phyloP scores from a whole-genome alignment of 352 stramenopile genomes.

The Pythium dissotocum region DNA sequence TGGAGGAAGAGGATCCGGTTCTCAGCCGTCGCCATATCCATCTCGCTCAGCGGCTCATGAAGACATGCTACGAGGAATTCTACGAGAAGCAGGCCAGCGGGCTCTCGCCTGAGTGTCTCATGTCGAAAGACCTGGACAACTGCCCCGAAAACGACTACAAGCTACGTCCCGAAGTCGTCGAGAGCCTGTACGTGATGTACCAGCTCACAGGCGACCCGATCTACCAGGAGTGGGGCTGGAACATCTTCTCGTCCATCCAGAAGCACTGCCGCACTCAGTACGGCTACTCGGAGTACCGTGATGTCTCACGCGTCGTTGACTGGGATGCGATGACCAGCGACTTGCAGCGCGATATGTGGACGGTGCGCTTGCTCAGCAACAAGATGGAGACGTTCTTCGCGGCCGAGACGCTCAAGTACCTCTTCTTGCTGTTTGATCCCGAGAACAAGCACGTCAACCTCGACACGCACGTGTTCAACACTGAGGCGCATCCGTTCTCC shows the following conservation, averaged over 20 bases:
- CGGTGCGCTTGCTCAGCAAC: slow-evolving; percentile 62
- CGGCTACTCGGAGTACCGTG: slow-evolving; percentile 81
- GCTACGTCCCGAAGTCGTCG: slow-evolving; percentile 95
- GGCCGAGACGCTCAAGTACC: slow-evolving; percentile 98
- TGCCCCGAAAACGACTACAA: slow-evolving; percentile 84
- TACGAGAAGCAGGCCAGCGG: slow-evolving; percentile 91
- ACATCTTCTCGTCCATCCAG: slow-evolving; percentile 95
- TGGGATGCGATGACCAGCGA: slow-evolving; percentile 11
- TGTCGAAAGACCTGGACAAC: slow-evolving; percentile 11
- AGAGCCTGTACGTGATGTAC: slow-evolving; percentile 97
- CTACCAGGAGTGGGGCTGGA: slow-evolving; percentile 96
- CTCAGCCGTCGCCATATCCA: slow-evolving; percentile 80
- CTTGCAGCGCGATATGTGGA: slow-evolving; percentile 12
- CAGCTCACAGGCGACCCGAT: slow-evolving; percentile 92
- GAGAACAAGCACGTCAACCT: slow-evolving; percentile 79
- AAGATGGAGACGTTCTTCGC: slow-evolving; percentile 99
- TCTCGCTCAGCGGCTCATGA: slow-evolving; percentile 87
- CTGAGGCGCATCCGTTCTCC: slow-evolving; percentile 92
- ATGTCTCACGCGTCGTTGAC: slow-evolving; percentile 35
- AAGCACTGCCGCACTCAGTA: slow-evolving; percentile 87
- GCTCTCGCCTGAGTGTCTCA: slow-evolving; percentile 92
- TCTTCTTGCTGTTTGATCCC: slow-evolving; percentile 92
- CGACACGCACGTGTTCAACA: slow-evolving; percentile 96
- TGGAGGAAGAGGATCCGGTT: slow-evolving; percentile 39
- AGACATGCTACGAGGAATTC: slow-evolving; percentile 93